Conservation (phyloP, 495 filamentous ascomycete species). For the Neurospora sp. region DNA sequence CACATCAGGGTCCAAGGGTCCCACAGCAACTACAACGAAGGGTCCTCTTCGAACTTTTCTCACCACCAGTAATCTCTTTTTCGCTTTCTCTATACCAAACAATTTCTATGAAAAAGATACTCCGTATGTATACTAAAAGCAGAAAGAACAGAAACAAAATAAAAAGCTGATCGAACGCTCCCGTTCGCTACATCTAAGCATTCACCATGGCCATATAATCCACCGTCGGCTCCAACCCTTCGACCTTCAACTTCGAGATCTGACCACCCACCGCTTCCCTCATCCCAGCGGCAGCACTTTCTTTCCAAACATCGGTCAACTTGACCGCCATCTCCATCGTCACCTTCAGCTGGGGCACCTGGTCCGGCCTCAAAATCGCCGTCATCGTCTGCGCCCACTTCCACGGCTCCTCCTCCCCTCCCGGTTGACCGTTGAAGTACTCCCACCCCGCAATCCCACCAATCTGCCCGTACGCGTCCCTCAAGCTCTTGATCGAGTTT, state of each 20-base stretch:
- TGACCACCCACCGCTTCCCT: not conserved
- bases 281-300: slow-evolving; percentile 3
- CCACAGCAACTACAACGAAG: not conserved
- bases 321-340: slow-evolving; percentile 5
- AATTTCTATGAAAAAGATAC: not conserved
- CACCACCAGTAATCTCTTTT: not conserved
- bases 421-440: slow-evolving; percentile 64
- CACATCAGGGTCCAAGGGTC: not conserved
- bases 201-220: slow-evolving; percentile 23
- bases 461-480: slow-evolving; percentile 48
- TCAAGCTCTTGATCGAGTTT: slow-evolving; percentile 35
- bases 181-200: not conserved
- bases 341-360: slow-evolving; percentile 13
- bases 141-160: not conserved
- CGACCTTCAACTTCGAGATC: not conserved
- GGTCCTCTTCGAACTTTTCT: not conserved
- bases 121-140: not conserved
- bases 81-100: not conserved
- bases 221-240: slow-evolving; percentile 7
- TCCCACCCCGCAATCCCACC: slow-evolving; percentile 86
- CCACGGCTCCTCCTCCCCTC: slow-evolving; percentile 51
- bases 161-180: not conserved
- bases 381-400: slow-evolving; percentile 57
- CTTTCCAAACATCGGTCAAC: slow-evolving; percentile 12
- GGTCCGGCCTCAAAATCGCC: slow-evolving; percentile 33